A percentile compares a stretch with the other conserved stretches of the same genome.
Evolutionary conservation across 176 grass and related monocot species (phyloP).

Genomic region (Elymus sibiricus): DNA sequence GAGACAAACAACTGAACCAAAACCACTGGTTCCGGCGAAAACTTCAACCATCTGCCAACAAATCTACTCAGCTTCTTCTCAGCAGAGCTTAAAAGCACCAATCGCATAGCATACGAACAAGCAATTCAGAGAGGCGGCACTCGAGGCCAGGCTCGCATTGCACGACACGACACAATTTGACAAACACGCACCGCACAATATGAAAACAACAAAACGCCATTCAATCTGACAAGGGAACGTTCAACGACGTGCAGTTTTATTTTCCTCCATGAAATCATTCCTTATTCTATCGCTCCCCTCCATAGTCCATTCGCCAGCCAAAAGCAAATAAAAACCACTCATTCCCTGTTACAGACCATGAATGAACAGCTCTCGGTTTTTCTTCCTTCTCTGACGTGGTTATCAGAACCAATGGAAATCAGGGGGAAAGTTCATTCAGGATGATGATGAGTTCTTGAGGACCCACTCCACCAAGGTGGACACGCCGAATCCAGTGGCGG

Average conservation of each 20-base stretch:
- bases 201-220: not conserved
- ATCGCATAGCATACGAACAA: not conserved
- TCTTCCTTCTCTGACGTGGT: not conserved
- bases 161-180: not conserved
- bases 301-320: not conserved
- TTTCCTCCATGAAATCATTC: not conserved
- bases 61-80: too few relatives aligned
- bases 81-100: not conserved
- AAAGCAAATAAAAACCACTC: not conserved
- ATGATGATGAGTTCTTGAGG: constrained; percentile 84
- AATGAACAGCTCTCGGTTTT: not conserved
- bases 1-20: too few relatives aligned
- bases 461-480: constrained; percentile 98
- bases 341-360: not conserved
- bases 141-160: not conserved
- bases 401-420: not conserved
- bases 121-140: not conserved
- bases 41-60: too few relatives aligned
- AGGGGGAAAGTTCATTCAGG: constrained; percentile 13
- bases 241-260: not conserved
- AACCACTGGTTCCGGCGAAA: too few relatives aligned
- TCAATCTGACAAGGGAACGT: not conserved
- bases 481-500: constrained; percentile 81
- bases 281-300: constrained; percentile 29
- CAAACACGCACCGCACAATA: not conserved